Evolutionary conservation across 1,284 basidiomycete species (phyloP), one percentile per base, ranked within the genome.

Genomic region (Leucoagaricus sp.): DNA sequence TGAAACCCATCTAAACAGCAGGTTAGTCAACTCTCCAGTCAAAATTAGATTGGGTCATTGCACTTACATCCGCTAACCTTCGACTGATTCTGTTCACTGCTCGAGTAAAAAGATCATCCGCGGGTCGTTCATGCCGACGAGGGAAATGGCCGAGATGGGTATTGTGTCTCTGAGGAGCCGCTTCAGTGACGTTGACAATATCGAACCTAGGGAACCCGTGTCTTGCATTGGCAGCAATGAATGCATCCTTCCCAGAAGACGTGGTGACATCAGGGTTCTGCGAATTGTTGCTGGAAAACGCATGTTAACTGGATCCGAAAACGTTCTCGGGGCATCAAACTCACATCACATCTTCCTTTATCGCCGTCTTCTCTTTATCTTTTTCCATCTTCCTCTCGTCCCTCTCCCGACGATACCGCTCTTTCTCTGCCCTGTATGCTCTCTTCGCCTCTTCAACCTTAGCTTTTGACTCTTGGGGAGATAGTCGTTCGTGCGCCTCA

Each of bases 1-100:
- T 83, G 64, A 91, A 88, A 12, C 89, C 88, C 87, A 91, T 90
- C 87, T 91, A 58, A 2, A 54, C 34, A 54, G 53, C 31, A 33
- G 69, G 49, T 49, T 19, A 51, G 42, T 34, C 1, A 33, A 54
- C 17, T 41, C 50, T 26, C 28, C 4, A 38, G 17, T 4, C 40
- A 21, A 5, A 47, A 49, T 6, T 31, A 48, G 21, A 57, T 21
- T 25, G 25, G 10, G 15, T 33, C 19, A 31, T 44, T 46, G 41
- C 23, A 63, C 69, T 57, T 63, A 83, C 81, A 67, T 85, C 83
- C 55, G 78, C 76, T 19, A 85, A 65, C 63, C 81, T 78, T 60
- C 65, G 79, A 55, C 73, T 74, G 58, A 85, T 80, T 34, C 82
- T 71, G 46, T 69, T 66, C 4, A 76, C 59, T 9, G 77, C 67